Base-by-base conservation (phyloP, 1,284 basidiomycete species). In the Inonotus hispidus region DNA sequence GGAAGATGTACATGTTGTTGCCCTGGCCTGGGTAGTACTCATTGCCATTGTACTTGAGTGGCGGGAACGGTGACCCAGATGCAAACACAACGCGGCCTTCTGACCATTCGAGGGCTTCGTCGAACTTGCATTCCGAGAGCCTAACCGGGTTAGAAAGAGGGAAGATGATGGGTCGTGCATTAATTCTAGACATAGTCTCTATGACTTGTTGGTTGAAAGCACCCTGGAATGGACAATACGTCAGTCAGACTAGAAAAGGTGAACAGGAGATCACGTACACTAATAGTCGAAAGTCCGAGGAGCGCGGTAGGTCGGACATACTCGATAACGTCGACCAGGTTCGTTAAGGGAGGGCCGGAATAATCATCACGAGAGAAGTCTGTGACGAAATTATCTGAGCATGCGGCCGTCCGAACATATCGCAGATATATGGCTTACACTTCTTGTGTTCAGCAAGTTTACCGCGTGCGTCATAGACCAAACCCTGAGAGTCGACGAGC, bases 111-210 rank as follows among this genome's bases (percentile, higher is more conserved):
- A 97, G 83, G 1, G 94, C 93, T 66, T 95, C 90, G 62, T 88
- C 78, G 73, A 94, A 97, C 35, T 89, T 88, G 70, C 90, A 90
- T 71, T 93, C 92, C 41, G 90, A 92, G 61, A 94, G 84, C 53
- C 82, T 80, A 53, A 92, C 88, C 32, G 95, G 95, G 77, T 98
- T 98, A 38, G 92, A 94, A n/a, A 98, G 85, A 53, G 95, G 93
- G 82, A 98, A 97, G 73, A 98, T 87, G 78, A 97, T 95, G 27
- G 95, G 95, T 23, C 88, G 83, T 21, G 84, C 78, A 76, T 96
- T 97, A 67, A 92, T 79, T 54, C 83, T 80, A n/a, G 88, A 85
- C 93, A 98, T 95, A 11, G 82, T 77, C 67, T 84, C 79, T 64
- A 98, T 84, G 58, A 94, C 88, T 11, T 81, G 77, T 61, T 88